Evolutionary conservation across 805 yeast genomes (phyloP).

Genomic region (Candida berthetii): DNA sequence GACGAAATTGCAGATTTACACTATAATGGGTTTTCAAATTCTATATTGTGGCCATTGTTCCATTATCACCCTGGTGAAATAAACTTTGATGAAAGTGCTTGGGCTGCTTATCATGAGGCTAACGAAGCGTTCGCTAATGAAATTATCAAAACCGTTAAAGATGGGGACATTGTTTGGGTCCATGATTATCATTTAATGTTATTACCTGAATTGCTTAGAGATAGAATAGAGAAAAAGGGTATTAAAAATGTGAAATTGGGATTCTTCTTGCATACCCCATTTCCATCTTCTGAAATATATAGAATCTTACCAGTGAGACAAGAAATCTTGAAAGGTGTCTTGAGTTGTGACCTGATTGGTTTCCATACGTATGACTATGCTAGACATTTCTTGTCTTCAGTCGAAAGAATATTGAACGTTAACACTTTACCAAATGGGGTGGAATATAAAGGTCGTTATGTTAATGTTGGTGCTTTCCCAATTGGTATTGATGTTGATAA

Average conservation of each 20-base stretch:
- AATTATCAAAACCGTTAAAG: slow-evolving; percentile 63
- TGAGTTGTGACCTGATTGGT: slow-evolving; percentile 92
- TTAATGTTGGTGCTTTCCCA: slow-evolving; percentile 95
- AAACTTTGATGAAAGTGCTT: slow-evolving; percentile 94
- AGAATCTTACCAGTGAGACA: slow-evolving; percentile 92
- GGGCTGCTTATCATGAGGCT: slow-evolving; percentile 97
- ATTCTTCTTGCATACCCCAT: slow-evolving; percentile 94
- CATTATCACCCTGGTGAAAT: slow-evolving; percentile 99
- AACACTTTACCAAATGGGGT: slow-evolving; percentile 90
- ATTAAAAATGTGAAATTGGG: slow-evolving; percentile 69
- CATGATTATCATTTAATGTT: slow-evolving; percentile 98
- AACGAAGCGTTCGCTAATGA: slow-evolving; percentile 75
- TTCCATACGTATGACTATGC: slow-evolving; percentile 99
- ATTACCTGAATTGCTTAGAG: slow-evolving; percentile 80
- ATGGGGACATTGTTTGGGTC: slow-evolving; percentile 92
- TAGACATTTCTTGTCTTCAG: slow-evolving; percentile 88
- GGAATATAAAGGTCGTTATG: slow-evolving; percentile 66
- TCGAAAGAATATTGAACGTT: slow-evolving; percentile 74
- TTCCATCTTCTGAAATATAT: slow-evolving; percentile 95
- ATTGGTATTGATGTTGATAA: slow-evolving; percentile 96
- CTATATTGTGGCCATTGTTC: slow-evolving; percentile 95
- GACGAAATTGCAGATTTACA: slow-evolving; percentile 94
- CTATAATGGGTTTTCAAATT: slow-evolving; percentile 92
- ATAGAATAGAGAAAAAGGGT: slow-evolving; percentile 40
- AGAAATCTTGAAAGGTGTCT: slow-evolving; percentile 86